Base-by-base conservation (phyloP, 2,329 filamentous ascomycete species). In the Penicillium sumatraense region DNA sequence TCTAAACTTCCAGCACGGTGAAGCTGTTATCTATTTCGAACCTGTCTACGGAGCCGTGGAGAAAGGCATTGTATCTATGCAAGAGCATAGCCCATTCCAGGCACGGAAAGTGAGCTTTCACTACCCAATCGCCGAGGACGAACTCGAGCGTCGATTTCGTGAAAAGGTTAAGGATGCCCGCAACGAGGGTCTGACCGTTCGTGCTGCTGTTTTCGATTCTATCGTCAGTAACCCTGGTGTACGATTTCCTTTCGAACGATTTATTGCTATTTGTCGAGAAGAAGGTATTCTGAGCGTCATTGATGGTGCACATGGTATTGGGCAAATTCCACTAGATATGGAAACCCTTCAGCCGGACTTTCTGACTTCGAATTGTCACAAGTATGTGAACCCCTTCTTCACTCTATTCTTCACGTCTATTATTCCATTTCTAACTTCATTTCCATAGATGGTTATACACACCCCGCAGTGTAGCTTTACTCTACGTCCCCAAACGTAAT, bases 261-360 rank as follows among this genome's bases (percentile, higher is more conserved):
- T 96, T 53, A 81, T 83, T 1, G 71, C 73, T 7, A 80, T 83
- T 0, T 96, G 92, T 71, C 82, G 80, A 41, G 82, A 87, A 53
- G 78, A 87, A 21, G 85, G 83, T 0, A 77, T 97, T 3, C 69
- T 93, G 51, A 92, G 88, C 64, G 78, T 91, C 18, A 79, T 97
- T 33, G 93, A 98, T 70, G 93, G 85, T 14, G 93, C 93, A 0
- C 93, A 98, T 73, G 88, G 89, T 1, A 77, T 96, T 21, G 93
- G 93, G 2, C 89, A 95, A 73, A 81, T 96, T 7, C 79, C 83
- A 1, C 72, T 97, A 7, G 84, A 96, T 71, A 75, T 97, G 13
- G 60, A 69, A 0, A 72, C 75, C 3, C 76, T 92, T 2, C 84
- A 92, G 59, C 87, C 91, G 0, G 93, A 97, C 72, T 97, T 96